Evolutionary conservation across 257 asterid genomes (phyloP), one percentile per base, ranked within the genome.

Genomic region (Solanum piurae): DNA sequence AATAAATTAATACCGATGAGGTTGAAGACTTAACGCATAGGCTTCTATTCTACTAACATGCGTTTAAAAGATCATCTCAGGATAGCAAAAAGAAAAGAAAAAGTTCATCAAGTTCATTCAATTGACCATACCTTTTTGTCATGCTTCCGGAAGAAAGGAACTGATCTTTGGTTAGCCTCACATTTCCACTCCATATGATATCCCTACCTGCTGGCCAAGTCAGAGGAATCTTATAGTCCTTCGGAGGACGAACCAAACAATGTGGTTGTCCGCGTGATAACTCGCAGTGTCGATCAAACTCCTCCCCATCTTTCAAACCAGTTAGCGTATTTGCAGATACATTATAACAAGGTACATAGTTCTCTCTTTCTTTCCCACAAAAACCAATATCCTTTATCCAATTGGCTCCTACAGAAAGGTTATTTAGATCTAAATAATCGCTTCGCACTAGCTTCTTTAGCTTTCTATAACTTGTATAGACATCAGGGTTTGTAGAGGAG

Each of bases 91-190:
- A 9, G 66, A 58, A 58, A 5, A 27, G 21, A 44, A 44, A 27
- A 44, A 4, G 3, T 38, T 66, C 52, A 38, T 38, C 83, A 75
- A 23, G 62, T 77, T 79, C 68, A 86, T 46, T 88, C 64, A 84
- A 75, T 82, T 10, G 49, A 90, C 77, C 90, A 18, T 90, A 96
- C 99, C 99, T 92, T 93, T 97, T 97, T n/a, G 98, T 95, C 98
- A 94, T 96, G 93, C 98, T 96, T 83, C 99, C 98, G 4, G 99
- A 96, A 83, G 98, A 94, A 92, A 97, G 98, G 91, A 97, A 97
- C 88, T 97, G 99, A 89, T 96, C 98, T 92, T 96, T 96, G 89
- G 98, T 92, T 88, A 97, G 91, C 93, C 94, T 97, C 90, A 97
- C 98, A 91, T 95, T 95, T 87, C 94, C 98, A 76, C 98, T 95